Percentiles rank a stretch among this genome's conserved stretches.
These are phyloP conservation scores for Hemerocallis citrina DNA, from an alignment of 106 monocot genomes.

Conservation along the genomic window DNA sequence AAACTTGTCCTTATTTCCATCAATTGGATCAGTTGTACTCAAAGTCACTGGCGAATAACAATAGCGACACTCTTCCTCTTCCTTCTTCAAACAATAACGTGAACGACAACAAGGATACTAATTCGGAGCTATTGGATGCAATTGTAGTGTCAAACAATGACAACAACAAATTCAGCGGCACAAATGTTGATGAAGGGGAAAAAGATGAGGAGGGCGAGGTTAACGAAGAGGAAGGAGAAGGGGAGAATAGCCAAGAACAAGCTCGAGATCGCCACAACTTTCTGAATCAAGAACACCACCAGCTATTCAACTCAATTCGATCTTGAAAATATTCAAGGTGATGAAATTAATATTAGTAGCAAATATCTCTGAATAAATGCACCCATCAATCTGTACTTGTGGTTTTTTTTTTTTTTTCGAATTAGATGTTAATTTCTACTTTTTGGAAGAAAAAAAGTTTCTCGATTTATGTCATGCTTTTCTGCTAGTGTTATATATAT, in stretches of 20 bases:
- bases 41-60: slow-evolving; percentile 10
- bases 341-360: no score
- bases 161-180: neutral
- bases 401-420: no score
- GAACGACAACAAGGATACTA: slow-evolving; percentile 2
- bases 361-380: no score
- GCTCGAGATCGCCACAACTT: neutral
- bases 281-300: no score
- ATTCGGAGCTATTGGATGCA: slow-evolving; percentile 38
- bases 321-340: no score
- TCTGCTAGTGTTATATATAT: no score
- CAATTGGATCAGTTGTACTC: slow-evolving; percentile 85
- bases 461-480: no score
- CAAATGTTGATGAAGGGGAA: neutral
- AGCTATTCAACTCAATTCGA: no score
- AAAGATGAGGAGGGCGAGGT: slow-evolving; percentile 9
- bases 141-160: slow-evolving; percentile 2
- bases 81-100: neutral
- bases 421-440: no score
- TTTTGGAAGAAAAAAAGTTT: no score
- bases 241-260: slow-evolving; percentile 9
- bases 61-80: neutral
- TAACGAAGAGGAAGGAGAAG: slow-evolving; percentile 15
- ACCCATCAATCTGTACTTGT: no score
- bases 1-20: slow-evolving; percentile 92